Conservation (phyloP, 441 rosid species). For the Metrosideros polymorpha region DNA sequence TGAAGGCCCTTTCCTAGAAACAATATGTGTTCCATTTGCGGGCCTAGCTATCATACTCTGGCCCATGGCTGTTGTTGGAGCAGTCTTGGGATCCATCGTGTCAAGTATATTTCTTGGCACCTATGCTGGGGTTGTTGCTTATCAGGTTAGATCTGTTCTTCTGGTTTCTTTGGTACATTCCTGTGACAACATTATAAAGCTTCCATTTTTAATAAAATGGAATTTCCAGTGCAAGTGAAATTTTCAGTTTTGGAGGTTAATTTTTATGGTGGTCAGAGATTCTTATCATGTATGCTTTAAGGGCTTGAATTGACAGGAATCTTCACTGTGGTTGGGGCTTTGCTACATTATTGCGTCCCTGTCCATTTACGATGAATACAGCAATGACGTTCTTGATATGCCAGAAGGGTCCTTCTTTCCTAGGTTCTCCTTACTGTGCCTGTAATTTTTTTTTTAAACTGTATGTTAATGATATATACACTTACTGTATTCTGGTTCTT, state of each 20-base stretch:
- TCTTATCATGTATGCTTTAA: neutral
- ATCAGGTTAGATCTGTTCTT: slow-evolving; percentile 8
- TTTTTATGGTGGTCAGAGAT: neutral
- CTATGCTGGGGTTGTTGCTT: slow-evolving; percentile 16
- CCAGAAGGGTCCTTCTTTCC: slow-evolving; percentile 18
- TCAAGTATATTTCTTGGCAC: slow-evolving; percentile 16
- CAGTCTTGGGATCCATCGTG: slow-evolving; percentile 11
- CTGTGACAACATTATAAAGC: neutral
- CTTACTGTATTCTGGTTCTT: neutral
- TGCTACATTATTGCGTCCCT: slow-evolving; percentile 8
- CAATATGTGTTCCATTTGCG: slow-evolving; percentile 19
- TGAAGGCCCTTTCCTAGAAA: slow-evolving; percentile 20
- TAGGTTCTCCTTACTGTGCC: neutral
- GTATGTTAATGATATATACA: neutral
- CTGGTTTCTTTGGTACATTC: neutral
- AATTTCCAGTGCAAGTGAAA: neutral
- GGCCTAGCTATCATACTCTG: slow-evolving; percentile 19
- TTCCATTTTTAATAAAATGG: neutral
- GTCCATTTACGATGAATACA: slow-evolving; percentile 15
- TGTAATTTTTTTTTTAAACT: neutral
- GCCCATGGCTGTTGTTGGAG: slow-evolving; percentile 20
- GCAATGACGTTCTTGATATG: slow-evolving; percentile 20
- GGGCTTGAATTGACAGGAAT: slow-evolving; percentile 4
- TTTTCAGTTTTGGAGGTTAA: neutral
- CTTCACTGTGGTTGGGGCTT: slow-evolving; percentile 13